These are phyloP conservation scores for Fraxinus baroniana DNA, from an alignment of 305 asterid species.

Conservation along the genomic window DNA sequence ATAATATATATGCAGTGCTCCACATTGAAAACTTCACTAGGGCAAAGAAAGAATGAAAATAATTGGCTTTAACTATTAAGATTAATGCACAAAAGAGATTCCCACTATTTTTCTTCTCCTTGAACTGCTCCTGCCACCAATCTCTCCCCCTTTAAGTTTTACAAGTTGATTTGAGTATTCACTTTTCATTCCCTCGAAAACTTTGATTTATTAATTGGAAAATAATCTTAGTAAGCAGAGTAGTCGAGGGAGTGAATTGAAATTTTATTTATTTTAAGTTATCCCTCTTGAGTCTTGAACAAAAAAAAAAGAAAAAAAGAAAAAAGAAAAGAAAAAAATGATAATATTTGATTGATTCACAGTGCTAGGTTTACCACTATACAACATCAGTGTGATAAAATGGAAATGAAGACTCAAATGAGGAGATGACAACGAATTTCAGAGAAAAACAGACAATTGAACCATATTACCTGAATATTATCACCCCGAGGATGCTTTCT, in stretches of 20 bases:
- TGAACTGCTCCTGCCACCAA: background rate
- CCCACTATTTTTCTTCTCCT: background rate
- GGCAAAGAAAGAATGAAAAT: background rate
- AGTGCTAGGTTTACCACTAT: conserved; percentile 12
- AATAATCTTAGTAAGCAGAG: conserved; percentile 7
- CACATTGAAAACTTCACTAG: background rate
- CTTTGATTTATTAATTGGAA: background rate
- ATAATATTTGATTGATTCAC: background rate
- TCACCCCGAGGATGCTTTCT: conserved; percentile 96
- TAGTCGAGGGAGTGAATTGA: background rate
- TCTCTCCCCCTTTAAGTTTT: background rate
- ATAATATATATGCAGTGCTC: background rate
- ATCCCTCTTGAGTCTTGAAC: background rate
- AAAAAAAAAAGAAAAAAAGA: background rate
- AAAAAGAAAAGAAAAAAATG: background rate
- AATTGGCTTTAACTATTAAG: background rate
- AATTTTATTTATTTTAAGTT: background rate
- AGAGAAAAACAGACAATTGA: conserved; percentile 10
- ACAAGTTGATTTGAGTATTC: conserved; percentile 4
- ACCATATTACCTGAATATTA: conserved; percentile 68
- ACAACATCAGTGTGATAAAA: background rate
- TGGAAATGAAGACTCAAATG: conserved; percentile 6
- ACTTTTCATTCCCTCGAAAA: background rate
- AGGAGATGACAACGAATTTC: conserved; percentile 18
- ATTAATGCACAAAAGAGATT: background rate